Evolutionary conservation across 257 asterid genomes (phyloP).

Genomic region (Solanum peruvianum): DNA sequence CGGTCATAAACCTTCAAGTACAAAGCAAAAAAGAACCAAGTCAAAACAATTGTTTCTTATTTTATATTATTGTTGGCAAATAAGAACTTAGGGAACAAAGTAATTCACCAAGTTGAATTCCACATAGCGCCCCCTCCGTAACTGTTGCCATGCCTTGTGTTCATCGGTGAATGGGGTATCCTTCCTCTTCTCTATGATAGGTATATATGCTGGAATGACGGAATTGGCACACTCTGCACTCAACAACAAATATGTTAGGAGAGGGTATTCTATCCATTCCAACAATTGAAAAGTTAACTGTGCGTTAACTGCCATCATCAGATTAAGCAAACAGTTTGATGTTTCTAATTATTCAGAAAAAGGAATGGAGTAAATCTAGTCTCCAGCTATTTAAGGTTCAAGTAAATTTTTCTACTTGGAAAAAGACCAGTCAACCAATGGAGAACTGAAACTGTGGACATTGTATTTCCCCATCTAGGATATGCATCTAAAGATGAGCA

Average conservation of each 20-base stretch:
- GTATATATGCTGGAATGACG: conserved; percentile 85
- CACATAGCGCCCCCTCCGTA: conserved; percentile 93
- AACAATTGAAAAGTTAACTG: neutral
- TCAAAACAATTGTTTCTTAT: neutral
- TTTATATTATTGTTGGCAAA: neutral
- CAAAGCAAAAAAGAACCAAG: neutral
- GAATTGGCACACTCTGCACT: conserved; percentile 91
- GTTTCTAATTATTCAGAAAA: neutral
- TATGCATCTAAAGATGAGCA: neutral
- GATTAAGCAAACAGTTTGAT: neutral
- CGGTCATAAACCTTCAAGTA: conserved; percentile 81
- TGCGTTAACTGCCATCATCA: neutral
- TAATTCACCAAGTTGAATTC: conserved; percentile 82
- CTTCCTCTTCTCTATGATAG: conserved; percentile 80
- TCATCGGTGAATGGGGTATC: conserved; percentile 61
- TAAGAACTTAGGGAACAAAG: neutral
- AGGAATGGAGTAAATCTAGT: neutral
- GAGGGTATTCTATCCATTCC: neutral
- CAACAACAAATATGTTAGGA: neutral
- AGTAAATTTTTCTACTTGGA: neutral
- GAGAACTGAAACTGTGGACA: neutral
- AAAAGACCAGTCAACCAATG: neutral
- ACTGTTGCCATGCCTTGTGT: conserved; percentile 91
- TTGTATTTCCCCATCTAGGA: neutral
- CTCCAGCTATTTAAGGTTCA: neutral